Evolutionary conservation across 177 flowering plant genomes (phyloP).

Genomic region (Vitis hybrid): DNA sequence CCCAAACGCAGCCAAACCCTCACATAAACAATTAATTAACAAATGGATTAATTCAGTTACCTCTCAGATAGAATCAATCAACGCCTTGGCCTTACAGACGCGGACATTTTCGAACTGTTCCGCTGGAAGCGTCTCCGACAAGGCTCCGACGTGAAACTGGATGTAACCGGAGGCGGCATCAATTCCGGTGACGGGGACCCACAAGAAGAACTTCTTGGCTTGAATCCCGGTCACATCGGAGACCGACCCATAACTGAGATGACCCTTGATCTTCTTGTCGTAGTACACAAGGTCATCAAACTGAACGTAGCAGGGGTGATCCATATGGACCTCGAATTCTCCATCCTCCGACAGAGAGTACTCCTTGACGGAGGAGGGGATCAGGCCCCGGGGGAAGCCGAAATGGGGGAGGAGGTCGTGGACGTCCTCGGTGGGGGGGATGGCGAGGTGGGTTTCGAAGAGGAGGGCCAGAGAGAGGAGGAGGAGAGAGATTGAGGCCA

Average conservation of each 20-base stretch:
- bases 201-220: conserved; percentile 64
- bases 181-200: conserved; percentile 64
- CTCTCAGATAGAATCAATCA: too few relatives aligned
- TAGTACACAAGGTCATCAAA: conserved; percentile 58
- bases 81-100: conserved; percentile 40
- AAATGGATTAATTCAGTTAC: too few relatives aligned
- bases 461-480: conserved; percentile 8
- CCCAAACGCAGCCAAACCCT: too few relatives aligned
- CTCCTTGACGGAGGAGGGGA: conserved; percentile 51
- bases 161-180: conserved; percentile 29
- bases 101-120: conserved; percentile 49
- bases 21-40: too few relatives aligned
- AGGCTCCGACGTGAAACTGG: conserved; percentile 58
- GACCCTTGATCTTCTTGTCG: conserved; percentile 29
- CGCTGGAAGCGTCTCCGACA: conserved; percentile 57
- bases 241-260: conserved; percentile 50
- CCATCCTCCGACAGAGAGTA: conserved; percentile 47
- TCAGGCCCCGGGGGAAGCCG: conserved; percentile 62
- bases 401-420: conserved; percentile 57
- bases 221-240: conserved; percentile 62
- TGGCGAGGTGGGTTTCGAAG: conserved; percentile 6
- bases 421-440: conserved; percentile 24
- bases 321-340: conserved; percentile 41
- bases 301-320: conserved; percentile 53
- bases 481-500: conserved; percentile 3